A percentile compares a stretch with the other conserved stretches of the same genome.
phyloP scores from a whole-genome alignment of 2,329 filamentous ascomycete genomes.

The Apiospora malaysiana region DNA sequence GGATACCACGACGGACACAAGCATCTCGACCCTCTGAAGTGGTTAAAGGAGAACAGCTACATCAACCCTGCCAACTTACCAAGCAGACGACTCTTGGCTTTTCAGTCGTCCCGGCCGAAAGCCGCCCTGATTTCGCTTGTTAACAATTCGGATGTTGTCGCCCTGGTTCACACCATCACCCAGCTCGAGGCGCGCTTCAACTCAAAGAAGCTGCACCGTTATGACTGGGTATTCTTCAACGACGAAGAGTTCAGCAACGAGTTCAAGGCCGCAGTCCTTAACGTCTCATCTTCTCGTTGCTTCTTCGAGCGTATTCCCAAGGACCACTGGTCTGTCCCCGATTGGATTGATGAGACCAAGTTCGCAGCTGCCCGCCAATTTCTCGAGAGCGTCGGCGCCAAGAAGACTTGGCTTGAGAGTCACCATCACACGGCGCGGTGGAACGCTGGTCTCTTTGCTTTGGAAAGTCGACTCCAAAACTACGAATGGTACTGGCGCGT shows the following conservation, averaged over 20 bases:
- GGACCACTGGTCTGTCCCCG: slow-evolving; percentile 77
- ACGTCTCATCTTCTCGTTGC: slow-evolving; percentile 73
- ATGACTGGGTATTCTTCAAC: slow-evolving; percentile 91
- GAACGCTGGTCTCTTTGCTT: slow-evolving; percentile 84
- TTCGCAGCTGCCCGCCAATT: slow-evolving; percentile 68
- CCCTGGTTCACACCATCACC: slow-evolving; percentile 71
- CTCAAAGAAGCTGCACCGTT: slow-evolving; percentile 71
- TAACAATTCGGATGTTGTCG: slow-evolving; percentile 71
- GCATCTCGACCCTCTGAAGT: slow-evolving; percentile 28
- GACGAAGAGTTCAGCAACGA: slow-evolving; percentile 77
- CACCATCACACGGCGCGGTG: slow-evolving; percentile 82
- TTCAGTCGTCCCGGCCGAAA: slow-evolving; percentile 39
- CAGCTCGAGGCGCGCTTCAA: slow-evolving; percentile 83
- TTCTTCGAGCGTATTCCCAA: slow-evolving; percentile 75
- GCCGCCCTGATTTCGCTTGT: slow-evolving; percentile 69
- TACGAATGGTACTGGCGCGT: slow-evolving; percentile 68
- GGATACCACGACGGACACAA: not conserved
- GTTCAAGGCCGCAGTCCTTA: slow-evolving; percentile 73
- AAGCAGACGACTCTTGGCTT: slow-evolving; percentile 26
- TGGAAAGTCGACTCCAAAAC: slow-evolving; percentile 70
- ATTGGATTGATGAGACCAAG: slow-evolving; percentile 72
- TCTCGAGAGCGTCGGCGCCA: slow-evolving; percentile 67
- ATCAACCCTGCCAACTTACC: slow-evolving; percentile 29
- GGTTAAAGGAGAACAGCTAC: slow-evolving; percentile 38
- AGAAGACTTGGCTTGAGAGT: slow-evolving; percentile 68